Evolutionary conservation across 1,284 basidiomycete species (phyloP), one percentile per base, ranked within the genome.

Genomic region (Athelia sp.): DNA sequence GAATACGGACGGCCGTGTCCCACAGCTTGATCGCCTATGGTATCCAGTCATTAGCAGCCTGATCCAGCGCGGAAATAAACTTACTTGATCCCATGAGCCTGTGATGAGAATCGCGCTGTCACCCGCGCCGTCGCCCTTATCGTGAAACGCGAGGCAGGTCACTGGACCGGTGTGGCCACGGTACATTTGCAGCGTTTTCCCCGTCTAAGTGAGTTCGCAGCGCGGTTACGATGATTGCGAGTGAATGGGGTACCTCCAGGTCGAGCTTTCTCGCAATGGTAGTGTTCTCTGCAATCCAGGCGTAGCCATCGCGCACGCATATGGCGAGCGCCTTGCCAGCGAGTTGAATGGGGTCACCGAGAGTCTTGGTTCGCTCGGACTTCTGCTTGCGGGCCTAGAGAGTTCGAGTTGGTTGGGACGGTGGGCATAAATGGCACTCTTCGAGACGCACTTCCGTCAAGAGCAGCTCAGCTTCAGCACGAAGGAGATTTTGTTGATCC

Each of bases 81-180:
- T 50, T 58, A 81, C 88, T 67, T 87, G 85, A 64, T 97, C 93
- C 93, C 93, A 97, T 38, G 93, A 93, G 18, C 89, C 91, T 38
- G 90, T 91, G 53, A 95, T 76, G 32, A 97, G 67, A 6, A 85
- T 65, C 52, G 73, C 70, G 42, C 61, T 65, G 49, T 73, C 70
- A 19, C 67, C 68, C 22, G 70, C 56, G 22, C 60, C 59, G n/a
- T 50, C 49, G 3, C 47, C 51, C 43, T 58, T 69, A 48, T 79
- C 73, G 53, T 69, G 79, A 58, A 96, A 82, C 3, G 82, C 81
- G 23, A 98, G 68, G 22, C 76, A 83, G 1, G 93, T 94, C 40
- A 94, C 90, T 17, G 94, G 94, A 1, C 88, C 94, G 10, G 76
- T 78, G 64, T 98, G 94, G 0, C 90, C 92, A 59, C 75, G 82